Conservation (phyloP, 2,329 filamentous ascomycete genomes). For the Neurospora sp. region DNA sequence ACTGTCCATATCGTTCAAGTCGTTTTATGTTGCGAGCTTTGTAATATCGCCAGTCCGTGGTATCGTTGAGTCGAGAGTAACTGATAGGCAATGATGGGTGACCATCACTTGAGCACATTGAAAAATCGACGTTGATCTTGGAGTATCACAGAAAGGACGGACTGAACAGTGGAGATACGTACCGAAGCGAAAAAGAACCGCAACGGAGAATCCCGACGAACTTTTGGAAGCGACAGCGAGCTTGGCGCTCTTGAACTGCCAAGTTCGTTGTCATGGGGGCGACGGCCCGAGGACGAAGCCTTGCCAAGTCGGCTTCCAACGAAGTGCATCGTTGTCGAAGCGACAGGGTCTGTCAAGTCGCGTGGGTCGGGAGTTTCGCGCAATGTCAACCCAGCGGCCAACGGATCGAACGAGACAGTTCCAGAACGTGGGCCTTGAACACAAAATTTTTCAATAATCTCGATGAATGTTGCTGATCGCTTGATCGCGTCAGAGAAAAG, state of each 20-base stretch:
- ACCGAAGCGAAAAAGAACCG: not conserved
- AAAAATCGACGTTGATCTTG: not conserved
- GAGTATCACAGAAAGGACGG: not conserved
- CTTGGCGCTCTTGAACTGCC: not conserved
- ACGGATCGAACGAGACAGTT: not conserved
- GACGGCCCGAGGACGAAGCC: not conserved
- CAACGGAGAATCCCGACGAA: not conserved
- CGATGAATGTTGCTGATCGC: not conserved
- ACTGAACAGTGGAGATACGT: not conserved
- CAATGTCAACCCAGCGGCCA: not conserved
- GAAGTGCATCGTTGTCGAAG: not conserved
- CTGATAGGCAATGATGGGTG: not conserved
- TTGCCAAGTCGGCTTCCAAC: not conserved
- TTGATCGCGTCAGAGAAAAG: not conserved
- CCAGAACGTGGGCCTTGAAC: not conserved
- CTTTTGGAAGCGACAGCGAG: not conserved
- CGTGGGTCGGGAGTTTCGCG: not conserved
- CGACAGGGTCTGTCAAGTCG: not conserved
- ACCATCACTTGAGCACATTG: not conserved
- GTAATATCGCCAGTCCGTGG: not conserved
- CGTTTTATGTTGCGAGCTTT: not conserved
- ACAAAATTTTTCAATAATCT: not conserved
- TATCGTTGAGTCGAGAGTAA: not conserved
- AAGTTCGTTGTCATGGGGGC: not conserved
- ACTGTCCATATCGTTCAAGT: not conserved